Base-by-base conservation (phyloP, 1,284 basidiomycete genomes). In the Tilletia walkeri region DNA sequence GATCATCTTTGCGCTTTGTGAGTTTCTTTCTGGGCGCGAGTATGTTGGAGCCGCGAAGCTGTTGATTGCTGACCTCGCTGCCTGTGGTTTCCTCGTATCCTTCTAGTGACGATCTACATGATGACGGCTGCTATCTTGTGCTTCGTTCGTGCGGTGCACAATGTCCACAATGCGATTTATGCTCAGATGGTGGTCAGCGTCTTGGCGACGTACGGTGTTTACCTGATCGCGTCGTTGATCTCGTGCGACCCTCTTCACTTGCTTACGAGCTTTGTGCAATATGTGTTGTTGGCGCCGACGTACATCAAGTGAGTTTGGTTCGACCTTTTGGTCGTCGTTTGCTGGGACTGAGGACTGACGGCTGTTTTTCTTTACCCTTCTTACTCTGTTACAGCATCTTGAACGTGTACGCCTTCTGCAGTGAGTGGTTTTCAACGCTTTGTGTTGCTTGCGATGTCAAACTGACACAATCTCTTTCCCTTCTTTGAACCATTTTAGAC, bases 231-330 rank as follows among this genome's bases (percentile, higher is more conserved):
- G 54, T 92, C 92, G 77, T 75, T 96, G n/a, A 85, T 97, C 18
- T 92, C 94, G 0, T 89, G 92, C 78, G 91, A 95, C 79, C 93
- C 93, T 3, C 92, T 92, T 89, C 94, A 95, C 80, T 89, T 96
- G 84, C 69, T 96, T 80, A 96, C 95, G 0, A 92, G 91, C n/a
- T 95, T 96, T 85, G 54, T 94, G 16, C 95, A 97, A 84, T 98
- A 97, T 81, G 85, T 95, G 30, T 87, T 98, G 68, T 89, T 95
- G 86, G 91, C 92, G 0, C 95, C 95, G 3, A 93, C 93, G 0
- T 97, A 95, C 79, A 89, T 95, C 84, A 94, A 78, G 59, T 63
- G 59, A 81, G 90, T 34, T 66, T 30, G 24, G n/a, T 12, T 39
- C 38, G 18, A 4, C 2, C 50, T 30, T 59, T 20, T 36, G n/a